These are phyloP conservation scores for Angomonas deanei DNA, from an alignment of 208 protist genomes.

Conservation along the genomic window DNA sequence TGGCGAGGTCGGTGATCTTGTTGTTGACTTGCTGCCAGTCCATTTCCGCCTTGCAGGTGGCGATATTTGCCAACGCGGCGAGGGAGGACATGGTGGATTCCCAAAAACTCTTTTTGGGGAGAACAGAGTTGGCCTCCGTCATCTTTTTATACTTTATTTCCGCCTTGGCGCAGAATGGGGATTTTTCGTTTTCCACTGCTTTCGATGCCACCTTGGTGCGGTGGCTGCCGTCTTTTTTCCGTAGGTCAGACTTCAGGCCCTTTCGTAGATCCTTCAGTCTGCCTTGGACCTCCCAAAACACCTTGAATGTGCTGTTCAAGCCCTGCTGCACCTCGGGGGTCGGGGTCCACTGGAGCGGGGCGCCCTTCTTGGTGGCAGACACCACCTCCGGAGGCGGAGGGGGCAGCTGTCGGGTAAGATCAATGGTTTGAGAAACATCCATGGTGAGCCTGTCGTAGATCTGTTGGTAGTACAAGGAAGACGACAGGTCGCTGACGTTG, in stretches of 20 bases:
- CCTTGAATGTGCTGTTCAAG: conserved; percentile 3
- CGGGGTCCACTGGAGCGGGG: background rate
- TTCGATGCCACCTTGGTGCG: background rate
- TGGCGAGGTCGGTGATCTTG: conserved; percentile 2
- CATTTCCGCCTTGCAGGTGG: conserved; percentile 60
- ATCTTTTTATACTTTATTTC: background rate
- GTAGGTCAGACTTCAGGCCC: background rate
- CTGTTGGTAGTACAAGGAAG: conserved; percentile 41
- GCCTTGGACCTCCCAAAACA: conserved; percentile 10
- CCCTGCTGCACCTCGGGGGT: conserved; percentile 2
- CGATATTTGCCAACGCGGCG: conserved; percentile 21
- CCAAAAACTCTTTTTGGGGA: background rate
- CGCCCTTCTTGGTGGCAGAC: background rate
- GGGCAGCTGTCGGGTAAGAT: conserved; percentile 35
- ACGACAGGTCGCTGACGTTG: conserved; percentile 64
- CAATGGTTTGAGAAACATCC: conserved; percentile 20
- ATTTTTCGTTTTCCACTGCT: conserved; percentile 1
- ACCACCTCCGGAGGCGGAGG: conserved; percentile 11
- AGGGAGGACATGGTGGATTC: no score
- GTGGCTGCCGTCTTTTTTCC: background rate
- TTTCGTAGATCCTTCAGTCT: conserved; percentile 7
- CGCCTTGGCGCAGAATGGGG: background rate
- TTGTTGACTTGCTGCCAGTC: conserved; percentile 24
- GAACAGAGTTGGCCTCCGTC: background rate
- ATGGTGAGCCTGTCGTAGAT: conserved; percentile 36